Conservation (phyloP, 1,284 basidiomycete species). For the Heterobasidion parviporum region DNA sequence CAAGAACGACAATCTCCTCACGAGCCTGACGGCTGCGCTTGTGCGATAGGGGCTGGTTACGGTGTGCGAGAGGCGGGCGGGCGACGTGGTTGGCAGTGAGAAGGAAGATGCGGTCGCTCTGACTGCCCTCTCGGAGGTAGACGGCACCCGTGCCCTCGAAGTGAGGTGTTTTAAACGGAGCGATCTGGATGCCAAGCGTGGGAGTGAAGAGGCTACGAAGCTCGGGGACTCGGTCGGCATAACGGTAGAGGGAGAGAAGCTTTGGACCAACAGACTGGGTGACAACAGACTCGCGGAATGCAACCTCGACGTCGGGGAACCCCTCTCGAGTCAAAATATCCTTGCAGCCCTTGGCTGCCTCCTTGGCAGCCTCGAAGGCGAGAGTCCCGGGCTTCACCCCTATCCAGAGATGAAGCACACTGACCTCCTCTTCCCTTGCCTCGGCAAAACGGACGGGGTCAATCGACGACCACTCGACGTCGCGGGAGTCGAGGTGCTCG, state of each 20-base stretch:
- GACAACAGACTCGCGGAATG: slow-evolving; percentile 9
- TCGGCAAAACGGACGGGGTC: slow-evolving; percentile 19
- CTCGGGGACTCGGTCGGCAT: slow-evolving; percentile 5
- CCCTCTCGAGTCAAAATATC: slow-evolving; percentile 14
- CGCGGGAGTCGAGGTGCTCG: slow-evolving; percentile 14
- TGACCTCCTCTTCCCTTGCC: slow-evolving; percentile 11
- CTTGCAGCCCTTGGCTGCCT: slow-evolving; percentile 12
- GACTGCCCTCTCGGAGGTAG: slow-evolving; percentile 16
- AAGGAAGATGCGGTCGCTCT: slow-evolving; percentile 16
- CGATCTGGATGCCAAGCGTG: slow-evolving; percentile 23
- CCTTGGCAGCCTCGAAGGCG: slow-evolving; percentile 13
- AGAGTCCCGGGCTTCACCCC: slow-evolving; percentile 18
- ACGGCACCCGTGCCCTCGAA: slow-evolving; percentile 22
- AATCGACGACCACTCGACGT: slow-evolving; percentile 17
- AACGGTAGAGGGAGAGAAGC: slow-evolving; percentile 17
- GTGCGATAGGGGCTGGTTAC: slow-evolving; percentile 17
- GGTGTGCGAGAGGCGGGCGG: slow-evolving; percentile 15
- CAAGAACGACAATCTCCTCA: slow-evolving; percentile 28
- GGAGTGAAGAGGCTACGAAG: slow-evolving; percentile 22
- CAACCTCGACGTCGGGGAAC: slow-evolving; percentile 11
- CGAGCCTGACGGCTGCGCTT: slow-evolving; percentile 15
- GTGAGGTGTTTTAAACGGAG: slow-evolving; percentile 16
- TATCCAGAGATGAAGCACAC: slow-evolving; percentile 15
- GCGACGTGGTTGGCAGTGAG: slow-evolving; percentile 21
- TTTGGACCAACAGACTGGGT: slow-evolving; percentile 14